Base-by-base conservation (phyloP, 495 filamentous ascomycete genomes). In the Podospora didyma region DNA sequence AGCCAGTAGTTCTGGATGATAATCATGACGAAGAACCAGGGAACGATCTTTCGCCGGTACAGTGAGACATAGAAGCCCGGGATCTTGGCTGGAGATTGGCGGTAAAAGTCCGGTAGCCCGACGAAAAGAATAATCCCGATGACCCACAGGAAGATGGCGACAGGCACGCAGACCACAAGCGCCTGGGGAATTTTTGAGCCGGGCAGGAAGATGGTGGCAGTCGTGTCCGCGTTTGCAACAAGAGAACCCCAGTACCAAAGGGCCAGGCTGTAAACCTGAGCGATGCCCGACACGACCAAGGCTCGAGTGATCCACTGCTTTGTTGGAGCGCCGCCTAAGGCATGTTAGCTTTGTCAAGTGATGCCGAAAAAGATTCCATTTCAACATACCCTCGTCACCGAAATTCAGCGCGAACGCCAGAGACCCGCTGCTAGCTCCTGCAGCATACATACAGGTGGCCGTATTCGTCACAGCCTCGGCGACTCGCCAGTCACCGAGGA, bases 1-100 rank as follows among this genome's bases (percentile, higher is more conserved):
- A 88, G 79, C 72, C 75, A 87, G 75, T 80, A 87, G 64, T 89
- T 89, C 69, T 88, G 85, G 22, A 88, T 65, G 60, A 87, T 64
- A 58, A 87, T 79, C 52, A 77, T 71, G 66, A 85, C 69, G 66
- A 86, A 79, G 71, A 82, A 82, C 80, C 80, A 82, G 17, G 84
- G 69, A 19, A 86, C 77, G 50, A 85, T 81, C 53, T 83, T 82
- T 10, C 85, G 75, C 20, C 82, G 78, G 56, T 76, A 68, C 7
- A 87, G 66, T 28, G 81, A 78, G 16, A 60, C 77, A 72, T 77
- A 86, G 65, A 79, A 83, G 45, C 72, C 78, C 0, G 88, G 88
- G 0, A 90, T 81, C 37, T 80, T 80, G 51, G 86, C 88, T 0
- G 88, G 87, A 1, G 76, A 70, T 60, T 87, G 85, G 47, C 81